Evolutionary conservation across 345 rosid genomes (phyloP).

Genomic region (Lagerstroemia speciosa): DNA sequence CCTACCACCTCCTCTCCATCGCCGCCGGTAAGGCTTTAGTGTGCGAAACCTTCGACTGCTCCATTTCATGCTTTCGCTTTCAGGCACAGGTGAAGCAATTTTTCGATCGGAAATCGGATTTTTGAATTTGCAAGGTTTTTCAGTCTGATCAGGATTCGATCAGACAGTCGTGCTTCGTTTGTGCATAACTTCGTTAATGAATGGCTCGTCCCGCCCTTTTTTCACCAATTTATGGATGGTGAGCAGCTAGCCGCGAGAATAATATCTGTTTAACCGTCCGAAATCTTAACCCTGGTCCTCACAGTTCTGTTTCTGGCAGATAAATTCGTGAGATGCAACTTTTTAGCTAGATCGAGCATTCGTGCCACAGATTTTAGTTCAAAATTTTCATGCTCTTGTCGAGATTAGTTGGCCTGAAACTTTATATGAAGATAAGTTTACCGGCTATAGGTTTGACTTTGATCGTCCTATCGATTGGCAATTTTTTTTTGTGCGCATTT

Average conservation of each 20-base stretch:
- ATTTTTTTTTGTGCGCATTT: background rate
- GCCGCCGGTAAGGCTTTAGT: constrained; percentile 33
- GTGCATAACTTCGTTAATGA: no score
- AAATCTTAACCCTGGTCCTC: no score
- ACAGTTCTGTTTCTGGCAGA: no score
- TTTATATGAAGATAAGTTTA: background rate
- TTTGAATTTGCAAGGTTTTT: no score
- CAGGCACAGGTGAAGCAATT: background rate
- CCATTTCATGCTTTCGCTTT: background rate
- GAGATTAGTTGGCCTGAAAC: background rate
- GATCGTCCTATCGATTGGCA: background rate
- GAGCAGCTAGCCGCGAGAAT: no score
- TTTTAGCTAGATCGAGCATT: background rate
- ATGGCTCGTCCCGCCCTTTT: no score
- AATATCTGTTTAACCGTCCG: no score
- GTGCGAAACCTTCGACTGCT: background rate
- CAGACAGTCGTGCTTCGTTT: no score
- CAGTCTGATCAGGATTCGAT: no score
- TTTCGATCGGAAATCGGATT: background rate
- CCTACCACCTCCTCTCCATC: constrained; percentile 63
- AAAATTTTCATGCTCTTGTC: background rate
- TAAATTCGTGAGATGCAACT: no score
- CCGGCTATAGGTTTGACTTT: background rate
- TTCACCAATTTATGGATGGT: no score
- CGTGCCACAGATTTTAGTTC: background rate